Conservation (phyloP, 441 rosid genomes). For the Euphorbia corollata region DNA sequence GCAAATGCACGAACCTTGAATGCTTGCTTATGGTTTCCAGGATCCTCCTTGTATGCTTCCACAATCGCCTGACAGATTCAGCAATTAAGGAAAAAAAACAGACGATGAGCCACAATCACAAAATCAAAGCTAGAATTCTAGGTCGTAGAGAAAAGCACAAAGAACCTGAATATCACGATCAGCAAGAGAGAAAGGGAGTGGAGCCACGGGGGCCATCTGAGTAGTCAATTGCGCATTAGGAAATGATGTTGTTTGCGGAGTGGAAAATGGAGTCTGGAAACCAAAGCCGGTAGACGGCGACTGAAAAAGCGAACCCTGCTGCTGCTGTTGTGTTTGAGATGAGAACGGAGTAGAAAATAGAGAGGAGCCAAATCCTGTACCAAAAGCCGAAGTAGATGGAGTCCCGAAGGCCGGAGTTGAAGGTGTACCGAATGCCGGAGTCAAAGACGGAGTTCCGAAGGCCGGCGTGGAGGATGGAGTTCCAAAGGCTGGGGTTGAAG, state of each 20-base stretch:
- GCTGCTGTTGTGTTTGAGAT: constrained; percentile 43
- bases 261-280: constrained; percentile 39
- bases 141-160: neutral
- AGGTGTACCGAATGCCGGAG: constrained; percentile 28
- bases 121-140: neutral
- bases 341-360: constrained; percentile 66
- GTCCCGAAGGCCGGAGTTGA: constrained; percentile 44
- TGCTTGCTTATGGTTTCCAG: constrained; percentile 58
- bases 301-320: constrained; percentile 38
- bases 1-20: constrained; percentile 44
- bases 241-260: constrained; percentile 40
- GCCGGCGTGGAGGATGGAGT: no score
- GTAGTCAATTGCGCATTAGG: constrained; percentile 73
- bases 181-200: constrained; percentile 81
- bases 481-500: constrained; percentile 38
- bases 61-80: constrained; percentile 48
- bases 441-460: constrained; percentile 36
- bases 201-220: constrained; percentile 94
- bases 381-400: constrained; percentile 56
- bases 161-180: constrained; percentile 85
- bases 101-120: neutral
- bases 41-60: constrained; percentile 72
- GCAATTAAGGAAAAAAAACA: neutral
- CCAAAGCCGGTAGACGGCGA: constrained; percentile 49
- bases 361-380: constrained; percentile 53